Conservation (phyloP, 2,329 filamentous ascomycete species). For the Bretziella fagacearum region DNA sequence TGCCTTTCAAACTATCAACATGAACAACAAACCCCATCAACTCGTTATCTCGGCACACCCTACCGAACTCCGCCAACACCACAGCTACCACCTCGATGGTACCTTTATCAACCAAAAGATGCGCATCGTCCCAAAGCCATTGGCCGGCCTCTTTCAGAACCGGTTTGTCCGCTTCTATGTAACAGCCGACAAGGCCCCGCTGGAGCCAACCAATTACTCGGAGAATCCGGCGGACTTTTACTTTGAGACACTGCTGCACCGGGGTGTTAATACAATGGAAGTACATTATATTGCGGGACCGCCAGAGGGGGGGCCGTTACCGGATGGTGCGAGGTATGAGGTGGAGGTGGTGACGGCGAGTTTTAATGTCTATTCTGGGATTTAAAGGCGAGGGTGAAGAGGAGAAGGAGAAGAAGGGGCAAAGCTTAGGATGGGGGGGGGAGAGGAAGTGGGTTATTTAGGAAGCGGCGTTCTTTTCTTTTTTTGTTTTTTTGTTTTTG, state of each 20-base stretch:
- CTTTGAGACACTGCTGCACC: conserved; percentile 56
- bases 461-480: not conserved
- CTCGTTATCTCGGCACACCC: conserved; percentile 34
- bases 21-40: conserved; percentile 51
- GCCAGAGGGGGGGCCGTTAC: conserved; percentile 38
- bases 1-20: conserved; percentile 44
- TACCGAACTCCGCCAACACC: conserved; percentile 13
- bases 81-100: conserved; percentile 13
- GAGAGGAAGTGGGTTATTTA: no score
- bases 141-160: conserved; percentile 11
- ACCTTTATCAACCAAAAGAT: conserved; percentile 14
- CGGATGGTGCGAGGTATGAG: conserved; percentile 47
- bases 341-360: conserved; percentile 65
- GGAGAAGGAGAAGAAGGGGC: not conserved
- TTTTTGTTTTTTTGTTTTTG: conserved; percentile 1
- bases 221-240: conserved; percentile 43
- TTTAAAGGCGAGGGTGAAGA: conserved; percentile 7
- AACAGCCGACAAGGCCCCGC: conserved; percentile 39
- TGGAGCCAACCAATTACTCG: conserved; percentile 35
- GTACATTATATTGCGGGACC: conserved; percentile 61
- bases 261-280: conserved; percentile 62
- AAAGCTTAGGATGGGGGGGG: not conserved
- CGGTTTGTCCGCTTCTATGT: conserved; percentile 13
- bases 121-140: conserved; percentile 11
- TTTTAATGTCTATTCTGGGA: conserved; percentile 31